Evolutionary conservation across 345 rosid species (phyloP), one percentile per base, ranked within the genome.

Genomic region (Ricinus communis): DNA sequence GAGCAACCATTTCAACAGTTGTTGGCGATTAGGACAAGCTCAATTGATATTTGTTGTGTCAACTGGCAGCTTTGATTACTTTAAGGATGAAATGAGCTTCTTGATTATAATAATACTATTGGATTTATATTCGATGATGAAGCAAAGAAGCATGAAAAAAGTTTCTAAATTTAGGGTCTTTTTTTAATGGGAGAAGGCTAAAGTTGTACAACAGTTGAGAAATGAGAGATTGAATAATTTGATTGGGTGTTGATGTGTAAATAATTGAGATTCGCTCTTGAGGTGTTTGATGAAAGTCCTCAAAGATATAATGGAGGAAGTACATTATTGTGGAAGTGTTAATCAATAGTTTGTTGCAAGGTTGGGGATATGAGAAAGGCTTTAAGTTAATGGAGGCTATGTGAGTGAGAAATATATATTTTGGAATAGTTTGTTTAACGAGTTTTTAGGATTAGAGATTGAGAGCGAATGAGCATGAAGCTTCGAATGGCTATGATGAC

Each of bases 381-480:
- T 21, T 72, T 85, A 66, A 73, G 77, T 86, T 86, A 31, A 88
- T 93, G 31, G 87, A 91, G 52, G 69, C 49, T 40, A 77, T 91
- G 90, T 71, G 69, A 22, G 72, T 69, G 66, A 88, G 61, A 76
- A 85, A 82, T 73, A 84, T 33, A 78, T 80, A 18, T 80, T 96
- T 69, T 89, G 97, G 97, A 89, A 87, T 71, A 79, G 93, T 16
- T 84, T 93, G 93, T 77, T 93, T 19, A 82, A 87, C 68, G 93
- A 93, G 47, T 86, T 82, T 76, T 87, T 82, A 85, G 76, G 68
- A 71, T 43, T 53, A 87, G 88, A 62, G 62, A 78, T 30, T 54
- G 72, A 72, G 8, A 31, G 98, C 96, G 1, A 62, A 74, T 8
- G 70, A 74, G 56, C 0, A 88, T 64, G 90, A 84, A n/a, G n/a